Evolutionary conservation across 495 filamentous ascomycete species (phyloP).

Genomic region (Daldinia caldariorum): DNA sequence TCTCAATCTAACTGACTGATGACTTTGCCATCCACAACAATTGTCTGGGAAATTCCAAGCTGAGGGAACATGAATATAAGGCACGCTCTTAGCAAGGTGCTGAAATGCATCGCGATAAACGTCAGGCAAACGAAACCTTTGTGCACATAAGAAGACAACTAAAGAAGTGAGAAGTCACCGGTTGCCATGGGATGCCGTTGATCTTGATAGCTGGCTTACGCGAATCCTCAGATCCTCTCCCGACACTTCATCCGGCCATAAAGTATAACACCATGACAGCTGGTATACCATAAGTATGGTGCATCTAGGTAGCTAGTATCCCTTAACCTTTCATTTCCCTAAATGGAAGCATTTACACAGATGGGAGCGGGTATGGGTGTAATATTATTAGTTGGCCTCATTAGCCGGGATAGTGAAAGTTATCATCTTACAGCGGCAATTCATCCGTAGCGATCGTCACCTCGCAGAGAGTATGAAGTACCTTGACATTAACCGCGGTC

Average conservation of each 20-base stretch:
- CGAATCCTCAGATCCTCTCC: slow-evolving; percentile 15
- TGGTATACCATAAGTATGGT: slow-evolving; percentile 11
- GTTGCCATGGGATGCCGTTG: background rate
- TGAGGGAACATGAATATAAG: slow-evolving; percentile 25
- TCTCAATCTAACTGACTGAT: slow-evolving; percentile 42
- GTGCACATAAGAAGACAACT: background rate
- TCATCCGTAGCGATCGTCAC: slow-evolving; percentile 17
- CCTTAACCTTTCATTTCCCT: slow-evolving; percentile 33
- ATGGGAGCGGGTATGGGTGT: slow-evolving; percentile 22
- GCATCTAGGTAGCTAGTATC: slow-evolving; percentile 21
- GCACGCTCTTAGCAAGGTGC: slow-evolving; percentile 24
- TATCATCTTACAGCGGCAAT: slow-evolving; percentile 39
- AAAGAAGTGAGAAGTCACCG: slow-evolving; percentile 3
- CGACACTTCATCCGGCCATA: slow-evolving; percentile 28
- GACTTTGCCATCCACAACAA: slow-evolving; percentile 42
- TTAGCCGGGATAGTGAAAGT: slow-evolving; percentile 43
- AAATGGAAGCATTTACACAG: slow-evolving; percentile 25
- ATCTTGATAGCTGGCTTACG: slow-evolving; percentile 17
- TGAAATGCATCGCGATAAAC: slow-evolving; percentile 30
- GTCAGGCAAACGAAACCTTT: slow-evolving; percentile 8
- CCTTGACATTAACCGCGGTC: background rate
- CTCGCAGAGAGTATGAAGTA: slow-evolving; percentile 3
- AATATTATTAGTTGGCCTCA: slow-evolving; percentile 40
- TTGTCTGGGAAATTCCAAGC: slow-evolving; percentile 39
- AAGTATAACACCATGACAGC: slow-evolving; percentile 28